These are phyloP conservation scores for Helicostylum pulchrum DNA, from an alignment of 192 early-diverging fungal species.

Conservation along the genomic window DNA sequence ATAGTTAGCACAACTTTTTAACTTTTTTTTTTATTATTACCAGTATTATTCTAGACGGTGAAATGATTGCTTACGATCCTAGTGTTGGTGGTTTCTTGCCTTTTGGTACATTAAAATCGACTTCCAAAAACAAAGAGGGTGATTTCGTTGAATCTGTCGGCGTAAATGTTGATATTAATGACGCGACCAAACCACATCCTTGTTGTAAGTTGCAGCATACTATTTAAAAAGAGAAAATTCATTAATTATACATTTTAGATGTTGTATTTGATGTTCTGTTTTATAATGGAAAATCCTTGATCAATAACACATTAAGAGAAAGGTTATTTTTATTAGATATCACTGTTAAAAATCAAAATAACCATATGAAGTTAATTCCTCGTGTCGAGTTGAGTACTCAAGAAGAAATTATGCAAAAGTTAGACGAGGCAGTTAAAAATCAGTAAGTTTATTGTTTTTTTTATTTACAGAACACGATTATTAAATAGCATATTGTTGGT, in stretches of 20 bases:
- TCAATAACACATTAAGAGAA: constrained; percentile 51
- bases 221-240: constrained; percentile 14
- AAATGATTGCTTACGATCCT: constrained; percentile 75
- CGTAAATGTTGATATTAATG: constrained; percentile 32
- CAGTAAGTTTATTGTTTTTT: not conserved
- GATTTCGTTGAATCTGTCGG: not conserved
- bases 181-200: constrained; percentile 38
- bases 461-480: not conserved
- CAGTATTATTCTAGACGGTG: constrained; percentile 78
- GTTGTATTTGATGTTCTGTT: constrained; percentile 75
- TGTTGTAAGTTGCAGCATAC: constrained; percentile 39
- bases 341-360: constrained; percentile 50
- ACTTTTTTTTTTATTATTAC: constrained; percentile 1
- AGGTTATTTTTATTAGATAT: constrained; percentile 50
- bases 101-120: constrained; percentile 76
- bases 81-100: constrained; percentile 53
- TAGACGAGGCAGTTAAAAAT: not conserved
- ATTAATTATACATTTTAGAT: constrained; percentile 36
- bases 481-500: not conserved
- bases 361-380: constrained; percentile 54
- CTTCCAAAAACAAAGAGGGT: constrained; percentile 42
- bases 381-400: constrained; percentile 48
- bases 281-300: constrained; percentile 61
- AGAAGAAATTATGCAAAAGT: constrained; percentile 45
- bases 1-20: not conserved